phyloP scores from a whole-genome alignment of 495 filamentous ascomycete species.

The Podospora sp. region DNA sequence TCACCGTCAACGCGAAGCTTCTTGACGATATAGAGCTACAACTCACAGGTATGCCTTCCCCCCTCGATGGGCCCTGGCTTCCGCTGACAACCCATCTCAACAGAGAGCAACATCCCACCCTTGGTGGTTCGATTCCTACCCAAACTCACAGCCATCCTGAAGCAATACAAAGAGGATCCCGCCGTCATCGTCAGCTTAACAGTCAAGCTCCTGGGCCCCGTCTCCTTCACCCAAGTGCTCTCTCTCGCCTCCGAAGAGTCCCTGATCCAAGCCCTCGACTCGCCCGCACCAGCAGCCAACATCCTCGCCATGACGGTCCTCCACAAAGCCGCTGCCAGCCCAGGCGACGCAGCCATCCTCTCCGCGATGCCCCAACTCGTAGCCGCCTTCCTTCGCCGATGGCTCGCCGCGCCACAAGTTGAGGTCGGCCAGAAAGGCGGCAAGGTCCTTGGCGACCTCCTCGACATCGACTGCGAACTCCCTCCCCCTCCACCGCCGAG shows the following conservation, averaged over 20 bases:
- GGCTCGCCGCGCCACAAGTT: slow-evolving; percentile 71
- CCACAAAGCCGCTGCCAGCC: slow-evolving; percentile 64
- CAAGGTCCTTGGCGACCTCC: slow-evolving; percentile 66
- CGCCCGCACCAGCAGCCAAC: slow-evolving; percentile 67
- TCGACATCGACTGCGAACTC: slow-evolving; percentile 66
- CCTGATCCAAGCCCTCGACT: slow-evolving; percentile 58
- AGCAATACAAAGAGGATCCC: slow-evolving; percentile 54
- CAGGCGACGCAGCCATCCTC: slow-evolving; percentile 68
- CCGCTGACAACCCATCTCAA: neutral
- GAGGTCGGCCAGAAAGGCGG: slow-evolving; percentile 73
- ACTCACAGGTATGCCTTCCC: slow-evolving; percentile 45
- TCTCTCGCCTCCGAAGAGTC: slow-evolving; percentile 57
- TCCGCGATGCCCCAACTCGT: slow-evolving; percentile 66
- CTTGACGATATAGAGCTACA: slow-evolving; percentile 60
- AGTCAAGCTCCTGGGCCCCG: slow-evolving; percentile 55
- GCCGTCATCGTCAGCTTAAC: slow-evolving; percentile 52
- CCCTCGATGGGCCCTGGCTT: neutral
- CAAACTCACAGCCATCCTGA: slow-evolving; percentile 50
- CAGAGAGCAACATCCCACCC: slow-evolving; percentile 50
- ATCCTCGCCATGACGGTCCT: slow-evolving; percentile 70
- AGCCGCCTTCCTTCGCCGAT: slow-evolving; percentile 62
- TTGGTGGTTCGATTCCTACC: slow-evolving; percentile 54
- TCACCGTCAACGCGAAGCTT: slow-evolving; percentile 46
- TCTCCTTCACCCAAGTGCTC: slow-evolving; percentile 53
- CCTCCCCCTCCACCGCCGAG: slow-evolving; percentile 46